Evolutionary conservation across 768 basidiomycete species (phyloP), one percentile per base, ranked within the genome.

Genomic region (Naganishia kalamii): DNA sequence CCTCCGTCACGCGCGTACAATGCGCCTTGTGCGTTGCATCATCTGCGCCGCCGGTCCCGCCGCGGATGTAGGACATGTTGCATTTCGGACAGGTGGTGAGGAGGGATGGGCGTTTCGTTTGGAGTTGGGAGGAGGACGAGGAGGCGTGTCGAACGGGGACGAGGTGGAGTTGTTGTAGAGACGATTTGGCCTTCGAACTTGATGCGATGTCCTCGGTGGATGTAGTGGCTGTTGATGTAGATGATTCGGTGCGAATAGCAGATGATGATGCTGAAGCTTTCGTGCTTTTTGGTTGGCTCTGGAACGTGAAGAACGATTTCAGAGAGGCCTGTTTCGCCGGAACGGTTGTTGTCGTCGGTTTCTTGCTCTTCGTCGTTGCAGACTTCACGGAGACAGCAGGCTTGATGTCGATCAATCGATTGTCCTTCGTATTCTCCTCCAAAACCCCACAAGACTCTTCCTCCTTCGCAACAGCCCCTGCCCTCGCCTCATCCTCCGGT

Each of bases 31-130:
- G 76, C 1, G 70, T 35, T 0, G 35, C 33, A 30, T 76, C 75
- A 49, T 76, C 75, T 1, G 71, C 65, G 3, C 25, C 51, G 4
- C 44, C 62, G 17, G 40, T 46, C 13, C 71, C 73, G 35, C 74
- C 75, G 27, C 73, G 70, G 51, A 76, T 70, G 66, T 74, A 76
- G 15, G 75, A 74, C 75, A 76, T 76, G 6, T 62, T 59, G 61
- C 76, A 78, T 59, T 71, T 66, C 37, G 51, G 59, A 57, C 76
- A 78, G 7, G 74, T 75, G 25, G 60, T 63, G 47, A 62, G 59
- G 0, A 62, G 41, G 17, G 62, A 64, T 29, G 52, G 25, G 37
- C 27, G 32, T 17, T 11, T 19, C 30, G 25, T 17, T n/a, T 54
- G 33, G 25, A 54, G 17, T 2, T 40, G 19, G 23, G 57, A 54